These are phyloP conservation scores for Tulasnella sp. DNA, from an alignment of 768 basidiomycete genomes.

Conservation along the genomic window DNA sequence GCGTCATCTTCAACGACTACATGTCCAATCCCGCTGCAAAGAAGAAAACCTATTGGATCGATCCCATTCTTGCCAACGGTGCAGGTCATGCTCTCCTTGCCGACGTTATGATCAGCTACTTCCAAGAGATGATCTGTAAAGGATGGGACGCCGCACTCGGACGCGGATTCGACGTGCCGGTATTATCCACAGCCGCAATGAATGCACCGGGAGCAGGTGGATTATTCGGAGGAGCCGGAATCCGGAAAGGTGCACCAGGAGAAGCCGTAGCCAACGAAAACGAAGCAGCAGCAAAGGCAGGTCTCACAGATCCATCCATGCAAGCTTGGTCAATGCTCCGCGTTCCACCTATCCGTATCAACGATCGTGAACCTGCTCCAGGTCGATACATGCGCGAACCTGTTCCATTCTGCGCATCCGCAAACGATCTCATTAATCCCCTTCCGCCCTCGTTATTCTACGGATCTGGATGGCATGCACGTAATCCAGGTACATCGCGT, in stretches of 20 bases:
- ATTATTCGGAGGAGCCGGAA: constrained; percentile 75
- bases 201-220: constrained; percentile 29
- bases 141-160: constrained; percentile 71
- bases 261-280: constrained; percentile 17
- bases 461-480: constrained; percentile 79
- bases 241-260: constrained; percentile 52
- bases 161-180: constrained; percentile 46
- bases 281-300: constrained; percentile 24
- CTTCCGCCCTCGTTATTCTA: constrained; percentile 88
- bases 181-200: constrained; percentile 31
- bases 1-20: constrained; percentile 70
- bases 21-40: constrained; percentile 52
- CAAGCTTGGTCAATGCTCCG: constrained; percentile 26
- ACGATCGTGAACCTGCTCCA: constrained; percentile 19
- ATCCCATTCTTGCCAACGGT: constrained; percentile 68
- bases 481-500: constrained; percentile 45
- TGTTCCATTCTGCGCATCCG: constrained; percentile 81
- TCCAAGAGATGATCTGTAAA: constrained; percentile 78
- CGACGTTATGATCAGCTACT: constrained; percentile 84
- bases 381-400: constrained; percentile 66
- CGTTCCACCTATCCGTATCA: constrained; percentile 64
- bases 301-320: no score
- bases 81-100: constrained; percentile 73
- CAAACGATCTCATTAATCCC: constrained; percentile 97
- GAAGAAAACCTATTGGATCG: constrained; percentile 59